Base-by-base conservation (phyloP, 306 rosid genomes). In the Ziziphus jujuba region DNA sequence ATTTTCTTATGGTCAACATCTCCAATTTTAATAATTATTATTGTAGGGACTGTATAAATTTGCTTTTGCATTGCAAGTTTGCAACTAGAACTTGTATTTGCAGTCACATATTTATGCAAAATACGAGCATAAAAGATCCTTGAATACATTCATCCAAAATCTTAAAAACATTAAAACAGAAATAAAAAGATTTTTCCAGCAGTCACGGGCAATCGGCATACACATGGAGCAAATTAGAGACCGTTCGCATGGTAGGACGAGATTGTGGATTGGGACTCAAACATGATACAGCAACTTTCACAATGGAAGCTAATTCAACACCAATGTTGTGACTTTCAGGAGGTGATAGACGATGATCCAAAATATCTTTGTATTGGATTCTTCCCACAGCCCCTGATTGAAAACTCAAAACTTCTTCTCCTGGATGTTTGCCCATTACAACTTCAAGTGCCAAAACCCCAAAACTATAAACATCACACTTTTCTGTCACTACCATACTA, bases 391-490 rank as follows among this genome's bases (percentile, higher is more conserved):
- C 36, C 10, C 31, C 67, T 24, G 22, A 17, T 15, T 33, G 52
- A 33, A 62, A 25, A 57, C 5, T 4, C 9, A 55, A 63, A 24
- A 66, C 34, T 10, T 60, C 3, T 10, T 66, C 63, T 1, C 71
- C 77, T 5, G 63, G 63, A 15, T 28, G 71, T 9, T 36, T 61
- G 20, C 82, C 82, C 64, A 60, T 72, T 14, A 76, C 35, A 6
- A 65, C 57, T 64, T 76, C 80, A 3, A 76, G 62, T 50, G 72
- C 72, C 25, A 76, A 45, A 8, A 76, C 80, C 12, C 80, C 76
- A 51, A 76, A 76, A 17, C 76, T 70, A 52, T 50, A 70, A 0
- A 69, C 58, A 7, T 69, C 71, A 13, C 61, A 69, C 38, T 70
- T 70, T 65, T 57, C 63, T 0, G 76, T 76, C 48, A 63, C 72